Evolutionary conservation across 2,329 filamentous ascomycete genomes (phyloP).

Genomic region (Colletotrichum paranaense): DNA sequence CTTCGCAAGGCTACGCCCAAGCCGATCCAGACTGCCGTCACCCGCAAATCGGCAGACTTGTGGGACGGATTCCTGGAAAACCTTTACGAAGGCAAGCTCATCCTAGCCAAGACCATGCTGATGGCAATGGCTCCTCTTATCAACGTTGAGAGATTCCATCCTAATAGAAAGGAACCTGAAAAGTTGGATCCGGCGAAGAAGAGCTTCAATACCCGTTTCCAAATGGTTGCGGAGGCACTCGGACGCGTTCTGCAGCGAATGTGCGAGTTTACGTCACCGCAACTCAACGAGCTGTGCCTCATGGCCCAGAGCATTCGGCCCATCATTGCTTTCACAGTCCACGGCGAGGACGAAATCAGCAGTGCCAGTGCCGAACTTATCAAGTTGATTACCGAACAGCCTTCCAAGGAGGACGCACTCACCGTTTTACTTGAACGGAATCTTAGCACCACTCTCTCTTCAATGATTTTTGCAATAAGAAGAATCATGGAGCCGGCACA

Average conservation of each 20-base stretch:
- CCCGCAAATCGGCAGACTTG: slow-evolving; percentile 77
- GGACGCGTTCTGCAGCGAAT: slow-evolving; percentile 82
- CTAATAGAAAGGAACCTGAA: slow-evolving; percentile 58
- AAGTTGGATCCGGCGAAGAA: slow-evolving; percentile 59
- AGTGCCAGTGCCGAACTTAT: slow-evolving; percentile 85
- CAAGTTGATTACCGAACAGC: slow-evolving; percentile 81
- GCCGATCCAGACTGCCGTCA: slow-evolving; percentile 73
- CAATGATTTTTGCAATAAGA: slow-evolving; percentile 52
- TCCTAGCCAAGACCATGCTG: slow-evolving; percentile 80
- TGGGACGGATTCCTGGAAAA: slow-evolving; percentile 82
- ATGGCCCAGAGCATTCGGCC: slow-evolving; percentile 77
- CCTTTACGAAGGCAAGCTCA: slow-evolving; percentile 73
- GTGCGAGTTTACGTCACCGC: slow-evolving; percentile 77
- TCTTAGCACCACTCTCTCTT: slow-evolving; percentile 53
- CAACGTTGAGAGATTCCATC: slow-evolving; percentile 79
- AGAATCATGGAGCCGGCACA: slow-evolving; percentile 49
- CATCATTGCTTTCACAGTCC: slow-evolving; percentile 83
- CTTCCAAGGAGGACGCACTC: slow-evolving; percentile 62
- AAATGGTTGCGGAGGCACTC: slow-evolving; percentile 67
- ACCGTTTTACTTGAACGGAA: slow-evolving; percentile 56
- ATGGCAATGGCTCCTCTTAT: slow-evolving; percentile 77
- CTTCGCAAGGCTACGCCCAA: slow-evolving; percentile 32
- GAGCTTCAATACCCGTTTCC: slow-evolving; percentile 82
- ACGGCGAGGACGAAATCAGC: slow-evolving; percentile 82
- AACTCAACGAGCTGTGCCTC: slow-evolving; percentile 77